Evolutionary conservation across 106 monocot genomes (phyloP), one percentile per base, ranked within the genome.

Genomic region (Phalaenopsis aphrodite): DNA sequence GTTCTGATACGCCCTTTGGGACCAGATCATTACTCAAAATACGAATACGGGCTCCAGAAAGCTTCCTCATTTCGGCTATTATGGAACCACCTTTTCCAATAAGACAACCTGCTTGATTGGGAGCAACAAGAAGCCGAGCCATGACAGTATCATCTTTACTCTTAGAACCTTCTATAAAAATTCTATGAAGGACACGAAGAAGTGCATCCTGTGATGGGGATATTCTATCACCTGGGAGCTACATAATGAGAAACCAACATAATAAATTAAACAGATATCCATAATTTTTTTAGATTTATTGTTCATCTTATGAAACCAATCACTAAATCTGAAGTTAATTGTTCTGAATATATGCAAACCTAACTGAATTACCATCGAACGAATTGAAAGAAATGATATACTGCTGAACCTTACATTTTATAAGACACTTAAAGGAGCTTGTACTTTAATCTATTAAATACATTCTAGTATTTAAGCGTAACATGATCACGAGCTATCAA

Each of bases 41-140:
- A 39, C 94, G 92, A 73, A 99, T 99, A 23, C 89, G 89, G 55
- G 98, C 98, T 45, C 91, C 88, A 78, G 92, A 84, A 45, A 86
- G 56, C 75, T 93, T 92, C 82, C 98, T 99, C 94, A 99, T 99
- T 86, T 99, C 94, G 79, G 92, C 56, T 78, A 99, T 91, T 79
- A 99, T 81, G 5, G 88, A 72, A 75, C 98, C 98, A 67, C 92
- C 91, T 85, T 92, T 99, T 21, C 98, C 98, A 49, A 99, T 85
- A 79, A 99, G 81, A 77, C 98, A 99, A 39, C 98, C 98, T 58
- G 82, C 89, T 83, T 99, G 98, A 84, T 81, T 83, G 47, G 92
- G 78, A 61, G 91, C 76, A 61, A 94, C 88, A 55, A 99, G 66
- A 75, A 99, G 41, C 74, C 87, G 89, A 36, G 87, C 47, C 41